Evolutionary conservation across 306 rosid genomes (phyloP).

Genomic region (Macrotyloma uniflorum): DNA sequence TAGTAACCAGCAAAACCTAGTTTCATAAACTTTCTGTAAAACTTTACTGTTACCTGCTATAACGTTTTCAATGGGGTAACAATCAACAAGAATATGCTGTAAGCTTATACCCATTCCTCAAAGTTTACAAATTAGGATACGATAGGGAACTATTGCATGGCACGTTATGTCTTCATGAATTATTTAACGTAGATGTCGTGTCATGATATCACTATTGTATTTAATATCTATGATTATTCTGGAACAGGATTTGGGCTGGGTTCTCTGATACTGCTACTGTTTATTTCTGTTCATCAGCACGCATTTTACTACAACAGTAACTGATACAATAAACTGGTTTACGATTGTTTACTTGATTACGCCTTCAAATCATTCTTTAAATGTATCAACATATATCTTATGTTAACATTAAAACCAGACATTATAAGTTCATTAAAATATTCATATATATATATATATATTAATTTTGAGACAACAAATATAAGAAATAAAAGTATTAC

Average conservation of each 20-base stretch:
- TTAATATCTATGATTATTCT: neutral
- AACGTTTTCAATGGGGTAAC: constrained; percentile 2
- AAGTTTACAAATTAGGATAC: constrained; percentile 4
- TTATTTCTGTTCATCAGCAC: constrained; percentile 12
- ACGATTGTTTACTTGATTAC: no score
- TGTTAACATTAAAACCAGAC: no score
- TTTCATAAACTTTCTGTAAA: neutral
- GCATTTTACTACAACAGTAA: neutral
- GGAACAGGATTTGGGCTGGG: neutral
- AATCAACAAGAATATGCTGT: constrained; percentile 39
- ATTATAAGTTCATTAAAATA: no score
- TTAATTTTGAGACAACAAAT: no score
- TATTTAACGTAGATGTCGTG: constrained; percentile 27
- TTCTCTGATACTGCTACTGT: neutral
- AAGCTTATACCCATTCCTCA: constrained; percentile 12
- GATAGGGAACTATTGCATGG: constrained; percentile 22
- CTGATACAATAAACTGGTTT: no score
- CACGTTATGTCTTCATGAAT: constrained; percentile 8
- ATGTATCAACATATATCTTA: no score
- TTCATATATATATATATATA: no score
- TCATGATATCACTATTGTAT: constrained; percentile 27
- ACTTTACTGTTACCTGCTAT: constrained; percentile 1
- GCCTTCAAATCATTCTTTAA: no score
- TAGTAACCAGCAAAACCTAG: neutral
- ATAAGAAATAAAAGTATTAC: no score